A percentile compares a stretch with the other conserved stretches of the same genome.
Evolutionary conservation across 495 filamentous ascomycete species (phyloP).

Genomic region (Penicillium subrubescens): DNA sequence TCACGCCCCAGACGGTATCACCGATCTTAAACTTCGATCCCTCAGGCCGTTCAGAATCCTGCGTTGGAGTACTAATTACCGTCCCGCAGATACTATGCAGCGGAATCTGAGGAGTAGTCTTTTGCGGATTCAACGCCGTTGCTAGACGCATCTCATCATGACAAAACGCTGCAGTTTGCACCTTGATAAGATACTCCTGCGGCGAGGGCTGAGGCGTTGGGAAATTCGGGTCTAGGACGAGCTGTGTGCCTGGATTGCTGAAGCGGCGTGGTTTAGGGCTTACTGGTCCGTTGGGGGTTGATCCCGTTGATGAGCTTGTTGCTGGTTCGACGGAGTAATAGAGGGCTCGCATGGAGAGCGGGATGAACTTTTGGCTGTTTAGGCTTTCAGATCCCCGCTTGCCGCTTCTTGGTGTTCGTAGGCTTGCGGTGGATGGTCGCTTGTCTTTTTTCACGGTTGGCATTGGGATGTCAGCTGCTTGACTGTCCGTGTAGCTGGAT

Average conservation of each 20-base stretch:
- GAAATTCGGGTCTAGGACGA: slow-evolving; percentile 40
- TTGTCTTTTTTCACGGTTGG: neutral
- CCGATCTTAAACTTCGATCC: slow-evolving; percentile 50
- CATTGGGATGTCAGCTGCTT: neutral
- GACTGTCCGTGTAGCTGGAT: neutral
- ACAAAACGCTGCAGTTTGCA: slow-evolving; percentile 57
- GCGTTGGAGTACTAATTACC: slow-evolving; percentile 49
- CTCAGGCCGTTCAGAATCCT: slow-evolving; percentile 37
- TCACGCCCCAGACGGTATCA: slow-evolving; percentile 55
- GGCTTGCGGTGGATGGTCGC: neutral
- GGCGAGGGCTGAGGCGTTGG: slow-evolving; percentile 42
- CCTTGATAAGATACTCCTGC: slow-evolving; percentile 60
- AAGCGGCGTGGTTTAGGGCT: slow-evolving; percentile 8
- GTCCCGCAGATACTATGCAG: slow-evolving; percentile 59
- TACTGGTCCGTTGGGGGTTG: slow-evolving; percentile 11
- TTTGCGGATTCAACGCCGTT: slow-evolving; percentile 45
- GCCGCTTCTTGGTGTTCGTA: slow-evolving; percentile 19
- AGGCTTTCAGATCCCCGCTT: slow-evolving; percentile 35
- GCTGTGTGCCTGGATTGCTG: slow-evolving; percentile 23
- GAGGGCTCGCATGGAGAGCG: slow-evolving; percentile 43
- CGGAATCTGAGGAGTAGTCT: slow-evolving; percentile 52
- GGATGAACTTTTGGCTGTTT: slow-evolving; percentile 37
- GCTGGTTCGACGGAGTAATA: slow-evolving; percentile 35
- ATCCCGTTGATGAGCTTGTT: slow-evolving; percentile 8
- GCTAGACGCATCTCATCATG: slow-evolving; percentile 54